Evolutionary conservation across 257 asterid species (phyloP).

Genomic region (Penstemon barbatus): DNA sequence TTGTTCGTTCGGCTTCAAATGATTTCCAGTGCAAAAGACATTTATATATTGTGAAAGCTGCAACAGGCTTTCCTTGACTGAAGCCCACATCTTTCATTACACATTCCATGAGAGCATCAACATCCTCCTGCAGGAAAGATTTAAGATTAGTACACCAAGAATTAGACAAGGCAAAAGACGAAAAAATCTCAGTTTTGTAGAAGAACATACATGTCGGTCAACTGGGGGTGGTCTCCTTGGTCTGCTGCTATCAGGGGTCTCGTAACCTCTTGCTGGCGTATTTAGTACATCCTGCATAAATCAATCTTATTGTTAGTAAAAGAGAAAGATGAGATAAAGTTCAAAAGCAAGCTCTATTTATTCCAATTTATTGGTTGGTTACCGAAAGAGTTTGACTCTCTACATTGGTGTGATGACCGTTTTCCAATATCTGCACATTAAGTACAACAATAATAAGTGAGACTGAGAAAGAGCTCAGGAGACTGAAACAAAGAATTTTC

Average conservation of each 20-base stretch:
- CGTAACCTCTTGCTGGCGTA: constrained; percentile 57
- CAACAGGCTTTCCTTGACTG: constrained; percentile 98
- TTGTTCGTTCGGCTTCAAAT: constrained; percentile 97
- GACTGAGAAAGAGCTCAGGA: constrained; percentile 20
- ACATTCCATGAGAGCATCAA: constrained; percentile 89
- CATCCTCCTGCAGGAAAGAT: constrained; percentile 79
- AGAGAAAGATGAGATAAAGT: constrained; percentile 14
- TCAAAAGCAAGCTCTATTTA: constrained; percentile 22
- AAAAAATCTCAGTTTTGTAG: constrained; percentile 18
- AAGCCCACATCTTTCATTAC: constrained; percentile 87
- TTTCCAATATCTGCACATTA: constrained; percentile 66
- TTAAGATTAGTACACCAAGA: constrained; percentile 23
- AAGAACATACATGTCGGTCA: constrained; percentile 72
- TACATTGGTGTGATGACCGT: constrained; percentile 73
- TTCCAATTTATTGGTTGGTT: constrained; percentile 11
- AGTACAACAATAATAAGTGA: constrained; percentile 26
- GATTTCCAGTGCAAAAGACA: constrained; percentile 99
- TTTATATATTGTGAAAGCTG: constrained; percentile 95
- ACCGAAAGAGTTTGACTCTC: constrained; percentile 35
- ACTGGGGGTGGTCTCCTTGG: constrained; percentile 82
- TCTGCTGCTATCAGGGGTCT: constrained; percentile 86
- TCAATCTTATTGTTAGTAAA: constrained; percentile 8
- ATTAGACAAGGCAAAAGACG: constrained; percentile 12
- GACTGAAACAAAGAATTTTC: constrained; percentile 22
- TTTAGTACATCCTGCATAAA: constrained; percentile 59